Percentiles rank a stretch among this genome's conserved stretches.
These are phyloP conservation scores for Tremellales sp. DNA, from an alignment of 1,284 basidiomycete species.

Conservation along the genomic window DNA sequence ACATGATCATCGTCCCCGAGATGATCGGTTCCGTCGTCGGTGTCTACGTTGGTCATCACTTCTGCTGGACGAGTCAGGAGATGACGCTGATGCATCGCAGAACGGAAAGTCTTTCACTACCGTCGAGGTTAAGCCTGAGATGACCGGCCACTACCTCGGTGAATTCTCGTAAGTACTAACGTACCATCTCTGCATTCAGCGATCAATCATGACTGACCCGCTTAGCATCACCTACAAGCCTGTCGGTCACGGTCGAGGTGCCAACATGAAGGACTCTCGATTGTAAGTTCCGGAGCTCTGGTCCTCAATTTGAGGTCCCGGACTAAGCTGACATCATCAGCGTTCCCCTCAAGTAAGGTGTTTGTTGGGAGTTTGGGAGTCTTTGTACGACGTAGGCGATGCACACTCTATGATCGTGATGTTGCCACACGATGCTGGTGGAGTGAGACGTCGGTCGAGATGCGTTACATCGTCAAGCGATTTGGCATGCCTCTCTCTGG, in stretches of 20 bases:
- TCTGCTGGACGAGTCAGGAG: too few species aligned
- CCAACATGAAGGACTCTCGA: constrained; percentile 62
- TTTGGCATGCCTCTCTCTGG: too few species aligned
- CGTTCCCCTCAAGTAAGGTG: constrained; percentile 59
- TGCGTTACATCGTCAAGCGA: too few species aligned
- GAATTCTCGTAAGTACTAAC: constrained; percentile 60
- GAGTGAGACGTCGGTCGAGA: too few species aligned
- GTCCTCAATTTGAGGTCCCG: constrained; percentile 33
- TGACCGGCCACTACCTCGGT: constrained; percentile 98
- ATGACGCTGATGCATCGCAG: constrained; percentile 13
- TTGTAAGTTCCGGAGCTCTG: constrained; percentile 49
- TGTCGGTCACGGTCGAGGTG: constrained; percentile 99
- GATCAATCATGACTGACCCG: too few species aligned
- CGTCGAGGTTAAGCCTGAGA: constrained; percentile 99
- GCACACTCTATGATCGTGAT: not conserved
- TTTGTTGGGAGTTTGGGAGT: constrained; percentile 4
- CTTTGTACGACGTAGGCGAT: constrained; percentile 19
- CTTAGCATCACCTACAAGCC: constrained; percentile 85
- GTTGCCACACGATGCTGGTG: too few species aligned
- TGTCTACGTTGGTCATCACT: constrained; percentile 63
- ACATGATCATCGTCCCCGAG: constrained; percentile 99
- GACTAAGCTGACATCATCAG: constrained; percentile 38
- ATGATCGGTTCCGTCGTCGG: constrained; percentile 98
- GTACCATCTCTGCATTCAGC: not conserved
- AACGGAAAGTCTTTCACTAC: constrained; percentile 80